phyloP scores from a whole-genome alignment of 192 early-diverging fungal genomes.

The Geranomyces michiganensis region DNA sequence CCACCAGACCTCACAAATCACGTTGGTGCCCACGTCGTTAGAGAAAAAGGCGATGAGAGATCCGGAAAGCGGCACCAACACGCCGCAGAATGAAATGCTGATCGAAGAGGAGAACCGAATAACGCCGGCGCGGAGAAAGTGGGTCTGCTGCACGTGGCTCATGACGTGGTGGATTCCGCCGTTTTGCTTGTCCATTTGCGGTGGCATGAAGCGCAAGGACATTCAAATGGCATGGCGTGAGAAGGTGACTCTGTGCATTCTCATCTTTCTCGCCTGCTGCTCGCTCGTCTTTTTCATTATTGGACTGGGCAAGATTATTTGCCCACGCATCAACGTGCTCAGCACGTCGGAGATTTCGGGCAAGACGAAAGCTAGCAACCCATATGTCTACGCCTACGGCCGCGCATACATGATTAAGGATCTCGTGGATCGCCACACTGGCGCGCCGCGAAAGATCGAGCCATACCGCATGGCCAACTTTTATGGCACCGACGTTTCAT shows the following conservation, averaged over 20 bases:
- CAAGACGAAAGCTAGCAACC: conserved; percentile 34
- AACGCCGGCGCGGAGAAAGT: conserved; percentile 59
- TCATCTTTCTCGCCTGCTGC: conserved; percentile 79
- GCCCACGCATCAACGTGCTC: conserved; percentile 71
- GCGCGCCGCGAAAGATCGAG: conserved; percentile 29
- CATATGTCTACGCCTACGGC: conserved; percentile 54
- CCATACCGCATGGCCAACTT: conserved; percentile 39
- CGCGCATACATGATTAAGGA: conserved; percentile 45
- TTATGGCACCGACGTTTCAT: conserved; percentile 49
- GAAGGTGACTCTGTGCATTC: conserved; percentile 77
- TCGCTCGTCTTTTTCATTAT: conserved; percentile 86
- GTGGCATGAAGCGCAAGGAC: conserved; percentile 81
- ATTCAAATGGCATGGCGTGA: conserved; percentile 96
- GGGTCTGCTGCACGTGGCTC: conserved; percentile 79
- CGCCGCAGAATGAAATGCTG: conserved; percentile 19
- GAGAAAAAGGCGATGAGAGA: background rate
- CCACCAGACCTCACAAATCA: conserved; percentile 10
- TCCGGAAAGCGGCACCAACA: background rate
- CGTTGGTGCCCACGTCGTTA: background rate
- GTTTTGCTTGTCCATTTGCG: conserved; percentile 57
- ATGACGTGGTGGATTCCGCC: conserved; percentile 84
- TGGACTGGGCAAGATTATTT: conserved; percentile 80
- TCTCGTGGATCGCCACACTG: conserved; percentile 41
- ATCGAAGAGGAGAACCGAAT: conserved; percentile 38
- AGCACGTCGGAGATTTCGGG: conserved; percentile 37